A percentile compares a stretch with the other conserved stretches of the same genome.
These are phyloP conservation scores for Talaromyces liani DNA, from an alignment of 495 filamentous ascomycete genomes.

Conservation along the genomic window DNA sequence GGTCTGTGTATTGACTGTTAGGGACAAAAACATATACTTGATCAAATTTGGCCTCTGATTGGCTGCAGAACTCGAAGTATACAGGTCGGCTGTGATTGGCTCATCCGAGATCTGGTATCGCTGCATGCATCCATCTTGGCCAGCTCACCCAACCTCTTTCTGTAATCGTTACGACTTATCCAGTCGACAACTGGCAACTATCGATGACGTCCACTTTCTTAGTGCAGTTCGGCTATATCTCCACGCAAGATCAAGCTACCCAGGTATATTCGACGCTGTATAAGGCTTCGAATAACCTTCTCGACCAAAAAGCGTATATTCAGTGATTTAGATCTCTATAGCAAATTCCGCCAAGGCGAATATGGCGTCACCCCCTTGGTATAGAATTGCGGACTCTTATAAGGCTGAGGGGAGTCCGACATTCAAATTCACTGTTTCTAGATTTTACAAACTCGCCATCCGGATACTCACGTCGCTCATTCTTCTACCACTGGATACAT, in stretches of 20 bases:
- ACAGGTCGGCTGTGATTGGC: background rate
- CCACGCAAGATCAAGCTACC: background rate
- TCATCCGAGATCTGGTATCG: background rate
- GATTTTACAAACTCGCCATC: constrained; percentile 11
- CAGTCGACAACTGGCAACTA: background rate
- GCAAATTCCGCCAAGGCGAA: background rate
- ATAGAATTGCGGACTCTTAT: background rate
- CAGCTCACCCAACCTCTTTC: background rate
- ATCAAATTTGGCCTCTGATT: background rate
- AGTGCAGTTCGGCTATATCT: background rate
- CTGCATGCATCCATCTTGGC: background rate
- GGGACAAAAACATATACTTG: background rate
- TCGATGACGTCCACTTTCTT: background rate
- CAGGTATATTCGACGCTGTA: background rate
- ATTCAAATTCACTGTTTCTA: background rate
- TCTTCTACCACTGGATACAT: constrained; percentile 47
- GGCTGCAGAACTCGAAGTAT: background rate
- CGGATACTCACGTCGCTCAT: constrained; percentile 44
- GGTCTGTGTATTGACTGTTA: background rate
- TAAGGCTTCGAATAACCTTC: background rate
- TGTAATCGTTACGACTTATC: background rate
- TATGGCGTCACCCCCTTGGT: constrained; percentile 2
- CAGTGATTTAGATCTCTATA: background rate
- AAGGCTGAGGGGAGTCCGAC: background rate
- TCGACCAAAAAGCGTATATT: background rate